Evolutionary conservation across 2,329 filamentous ascomycete genomes (phyloP).

Genomic region (Aureobasidium musti): DNA sequence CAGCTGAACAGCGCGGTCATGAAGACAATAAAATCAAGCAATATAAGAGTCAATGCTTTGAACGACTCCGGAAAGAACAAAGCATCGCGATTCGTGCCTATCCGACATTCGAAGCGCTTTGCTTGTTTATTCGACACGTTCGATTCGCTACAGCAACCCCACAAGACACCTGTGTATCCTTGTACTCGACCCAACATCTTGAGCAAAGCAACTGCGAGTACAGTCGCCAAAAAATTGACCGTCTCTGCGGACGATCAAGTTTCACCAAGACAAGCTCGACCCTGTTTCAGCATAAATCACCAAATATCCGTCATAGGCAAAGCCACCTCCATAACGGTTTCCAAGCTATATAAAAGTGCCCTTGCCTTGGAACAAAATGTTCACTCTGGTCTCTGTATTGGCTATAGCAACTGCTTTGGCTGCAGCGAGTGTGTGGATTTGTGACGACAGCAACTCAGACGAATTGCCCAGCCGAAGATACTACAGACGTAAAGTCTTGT

Average conservation of each 20-base stretch:
- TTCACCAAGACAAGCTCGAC: conserved; percentile 11
- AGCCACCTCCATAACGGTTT: neutral
- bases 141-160: neutral
- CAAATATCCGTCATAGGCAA: conserved; percentile 1
- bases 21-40: neutral
- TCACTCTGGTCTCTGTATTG: conserved; percentile 21
- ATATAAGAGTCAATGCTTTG: neutral
- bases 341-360: neutral
- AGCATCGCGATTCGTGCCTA: conserved; percentile 1
- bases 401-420: conserved; percentile 10
- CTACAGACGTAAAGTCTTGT: conserved; percentile 4
- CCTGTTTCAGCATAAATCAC: conserved; percentile 14
- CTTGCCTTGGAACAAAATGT: conserved; percentile 5
- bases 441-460: neutral
- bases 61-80: neutral
- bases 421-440: conserved; percentile 21
- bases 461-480: conserved; percentile 18
- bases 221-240: neutral
- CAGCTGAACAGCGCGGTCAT: neutral
- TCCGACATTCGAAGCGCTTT: neutral
- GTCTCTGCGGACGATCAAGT: neutral
- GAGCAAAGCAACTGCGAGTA: neutral
- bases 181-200: neutral
- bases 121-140: conserved; percentile 1
- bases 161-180: neutral